Base-by-base conservation (phyloP, 2,329 filamentous ascomycete genomes). In the Colletotrichum tamarilloi region DNA sequence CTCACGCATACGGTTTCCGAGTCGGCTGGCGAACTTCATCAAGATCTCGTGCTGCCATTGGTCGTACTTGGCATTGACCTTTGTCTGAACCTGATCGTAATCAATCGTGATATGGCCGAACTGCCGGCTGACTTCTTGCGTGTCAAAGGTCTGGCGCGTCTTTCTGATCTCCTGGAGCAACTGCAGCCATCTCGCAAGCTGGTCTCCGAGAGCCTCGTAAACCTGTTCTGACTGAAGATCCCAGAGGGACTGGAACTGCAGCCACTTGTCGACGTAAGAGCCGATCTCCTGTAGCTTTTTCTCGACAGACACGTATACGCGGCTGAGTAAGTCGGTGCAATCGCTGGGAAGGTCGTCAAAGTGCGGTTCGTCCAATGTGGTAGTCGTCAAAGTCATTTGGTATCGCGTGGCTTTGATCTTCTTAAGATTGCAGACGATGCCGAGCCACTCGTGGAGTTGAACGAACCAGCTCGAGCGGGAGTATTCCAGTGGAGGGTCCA, bases 11-110 rank as follows among this genome's bases (percentile, higher is more conserved):
- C 95, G 94, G 75, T 91, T 93, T 59, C 95, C 95, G 58, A 99
- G 92, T 68, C 97, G 94, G 69, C 90, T 89, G 49, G 95, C 97
- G 83, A 99, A 99, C 81, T 98, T 98, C 77, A 94, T 90, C 49
- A 98, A 87, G 68, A 99, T 97, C 76, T 99, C 97, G 78, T 98
- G 95, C 82, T 99, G 97, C 97, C 97, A 99, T 82, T 98, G 96
- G 80, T 99, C 97, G 81, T 99, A 99, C 82, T 98, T 99, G 78
- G 95, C 95, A 79, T 98, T 99, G 82, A 99, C 97, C 83, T 98
- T 98, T 70, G 96, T 95, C 83, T 99, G 97, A 0, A 99, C 97
- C 82, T 99, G 97, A 78, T 98, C 97, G 79, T 99, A 99, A 81
- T 99, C 96, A 79, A 99, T 95, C 4, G 93, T 95, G 67, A 98